phyloP scores from a whole-genome alignment of 148 eudicot species.

The Rhododendron ferrugineum region DNA sequence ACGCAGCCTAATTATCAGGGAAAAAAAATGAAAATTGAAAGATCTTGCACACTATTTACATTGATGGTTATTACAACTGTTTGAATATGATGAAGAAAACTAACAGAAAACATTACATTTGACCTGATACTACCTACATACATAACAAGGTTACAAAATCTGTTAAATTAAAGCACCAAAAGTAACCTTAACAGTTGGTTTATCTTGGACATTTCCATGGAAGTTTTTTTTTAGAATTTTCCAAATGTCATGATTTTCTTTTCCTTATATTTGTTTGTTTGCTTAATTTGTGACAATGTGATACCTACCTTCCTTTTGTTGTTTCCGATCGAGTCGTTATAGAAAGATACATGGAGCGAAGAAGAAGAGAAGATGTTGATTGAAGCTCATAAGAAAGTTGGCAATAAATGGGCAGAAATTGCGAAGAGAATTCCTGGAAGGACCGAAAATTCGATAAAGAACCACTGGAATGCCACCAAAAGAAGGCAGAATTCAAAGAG shows the following conservation, averaged over 20 bases:
- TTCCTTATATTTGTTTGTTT: background rate
- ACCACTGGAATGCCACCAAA: slow-evolving; percentile 89
- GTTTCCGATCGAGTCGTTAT: background rate
- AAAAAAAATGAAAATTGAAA: background rate
- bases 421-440: slow-evolving; percentile 61
- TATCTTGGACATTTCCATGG: background rate
- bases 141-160: background rate
- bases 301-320: background rate
- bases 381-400: slow-evolving; percentile 44
- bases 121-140: background rate
- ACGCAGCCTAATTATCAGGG: no score
- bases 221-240: background rate
- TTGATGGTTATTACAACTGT: background rate
- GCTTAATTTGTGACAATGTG: background rate
- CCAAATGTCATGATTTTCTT: background rate
- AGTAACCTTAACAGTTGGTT: background rate
- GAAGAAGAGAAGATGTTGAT: slow-evolving; percentile 66
- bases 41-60: background rate
- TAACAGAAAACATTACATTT: background rate
- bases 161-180: background rate
- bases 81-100: background rate
- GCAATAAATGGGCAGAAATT: slow-evolving; percentile 82
- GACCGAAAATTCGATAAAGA: slow-evolving; percentile 70
- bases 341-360: slow-evolving; percentile 74
- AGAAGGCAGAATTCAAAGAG: slow-evolving; percentile 55